A percentile compares a stretch with the other conserved stretches of the same genome.
Evolutionary conservation across 2,329 filamentous ascomycete species (phyloP).

Genomic region (Paraphaeosphaeria minitans): DNA sequence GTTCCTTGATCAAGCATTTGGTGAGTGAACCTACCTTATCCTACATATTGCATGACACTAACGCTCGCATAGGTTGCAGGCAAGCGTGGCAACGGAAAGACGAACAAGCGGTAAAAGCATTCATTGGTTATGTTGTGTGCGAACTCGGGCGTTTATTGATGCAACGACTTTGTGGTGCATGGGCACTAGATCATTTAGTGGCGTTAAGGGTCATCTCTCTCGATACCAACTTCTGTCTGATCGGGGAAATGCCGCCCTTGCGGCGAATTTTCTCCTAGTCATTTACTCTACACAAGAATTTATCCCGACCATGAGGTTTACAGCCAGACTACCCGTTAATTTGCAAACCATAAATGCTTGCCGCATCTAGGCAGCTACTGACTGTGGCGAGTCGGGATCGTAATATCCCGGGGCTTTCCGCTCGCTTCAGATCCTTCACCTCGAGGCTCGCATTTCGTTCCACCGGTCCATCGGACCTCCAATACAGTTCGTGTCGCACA

Average conservation of each 20-base stretch:
- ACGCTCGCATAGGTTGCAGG: conserved; percentile 68
- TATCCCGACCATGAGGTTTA: background rate
- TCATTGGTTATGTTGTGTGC: background rate
- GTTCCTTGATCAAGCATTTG: conserved; percentile 86
- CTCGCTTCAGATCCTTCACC: background rate
- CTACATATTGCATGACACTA: conserved; percentile 15
- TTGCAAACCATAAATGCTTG: background rate
- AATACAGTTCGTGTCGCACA: background rate
- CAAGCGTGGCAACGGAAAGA: conserved; percentile 94
- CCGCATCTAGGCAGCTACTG: background rate
- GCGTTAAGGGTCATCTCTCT: conserved; percentile 11
- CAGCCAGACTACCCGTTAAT: background rate
- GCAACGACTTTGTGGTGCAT: conserved; percentile 9
- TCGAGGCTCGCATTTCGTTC: conserved; percentile 4
- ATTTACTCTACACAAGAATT: background rate
- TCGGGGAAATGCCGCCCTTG: background rate
- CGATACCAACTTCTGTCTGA: conserved; percentile 10
- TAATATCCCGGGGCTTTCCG: background rate
- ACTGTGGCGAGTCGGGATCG: background rate
- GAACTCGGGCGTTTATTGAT: conserved; percentile 10
- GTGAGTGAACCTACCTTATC: conserved; percentile 60
- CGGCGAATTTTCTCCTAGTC: background rate
- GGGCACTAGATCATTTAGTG: conserved; percentile 9
- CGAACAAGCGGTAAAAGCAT: conserved; percentile 57
- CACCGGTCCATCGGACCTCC: background rate